Evolutionary conservation across 305 asterid genomes (phyloP).

Genomic region (Fraxinus velutina): DNA sequence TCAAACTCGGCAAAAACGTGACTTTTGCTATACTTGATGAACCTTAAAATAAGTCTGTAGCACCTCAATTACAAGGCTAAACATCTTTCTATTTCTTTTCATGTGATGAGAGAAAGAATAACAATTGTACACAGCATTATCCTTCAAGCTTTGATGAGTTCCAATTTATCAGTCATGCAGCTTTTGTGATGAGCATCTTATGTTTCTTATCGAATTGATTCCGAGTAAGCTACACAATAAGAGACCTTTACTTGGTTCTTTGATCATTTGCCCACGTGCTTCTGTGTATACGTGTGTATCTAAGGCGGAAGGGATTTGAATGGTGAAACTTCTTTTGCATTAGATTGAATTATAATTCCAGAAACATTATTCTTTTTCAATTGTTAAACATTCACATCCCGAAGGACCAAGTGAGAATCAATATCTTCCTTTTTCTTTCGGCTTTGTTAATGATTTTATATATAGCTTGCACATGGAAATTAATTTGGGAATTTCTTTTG

Average conservation of each 20-base stretch:
- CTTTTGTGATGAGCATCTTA: background rate
- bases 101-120: background rate
- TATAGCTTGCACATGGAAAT: slow-evolving; percentile 25
- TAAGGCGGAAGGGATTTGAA: background rate
- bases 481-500: background rate
- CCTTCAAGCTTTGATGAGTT: background rate
- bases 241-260: background rate
- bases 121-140: background rate
- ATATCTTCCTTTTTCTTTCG: slow-evolving; percentile 2
- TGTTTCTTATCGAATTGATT: background rate
- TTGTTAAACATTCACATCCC: background rate
- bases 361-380: background rate
- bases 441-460: slow-evolving; percentile 26
- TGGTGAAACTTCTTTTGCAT: background rate
- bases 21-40: no score
- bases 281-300: background rate
- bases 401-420: background rate
- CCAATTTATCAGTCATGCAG: background rate
- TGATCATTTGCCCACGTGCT: background rate
- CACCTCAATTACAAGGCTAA: background rate
- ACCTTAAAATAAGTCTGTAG: background rate
- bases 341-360: background rate
- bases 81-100: background rate
- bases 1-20: background rate
- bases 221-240: background rate